A percentile compares a stretch with the other conserved stretches of the same genome.
Conservation (phyloP, 345 rosid genomes). For the Acer yangbiense region DNA sequence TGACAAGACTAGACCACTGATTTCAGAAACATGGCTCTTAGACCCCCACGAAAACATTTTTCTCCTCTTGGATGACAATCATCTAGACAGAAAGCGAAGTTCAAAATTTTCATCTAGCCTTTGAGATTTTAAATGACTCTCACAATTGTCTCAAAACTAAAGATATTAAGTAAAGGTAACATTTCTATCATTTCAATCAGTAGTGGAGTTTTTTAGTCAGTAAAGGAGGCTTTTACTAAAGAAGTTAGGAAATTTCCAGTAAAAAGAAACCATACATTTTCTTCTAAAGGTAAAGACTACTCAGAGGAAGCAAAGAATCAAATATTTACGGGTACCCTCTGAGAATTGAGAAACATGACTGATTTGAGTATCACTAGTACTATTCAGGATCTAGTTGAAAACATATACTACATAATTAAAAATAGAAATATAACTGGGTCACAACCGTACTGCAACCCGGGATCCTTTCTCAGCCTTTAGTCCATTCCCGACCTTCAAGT, state of each 20-base stretch:
- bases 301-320: background rate
- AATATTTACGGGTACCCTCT: background rate
- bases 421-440: conserved; percentile 45
- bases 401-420: conserved; percentile 1
- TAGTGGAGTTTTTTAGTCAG: no score
- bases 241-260: no score
- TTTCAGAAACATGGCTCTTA: background rate
- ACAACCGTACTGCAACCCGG: conserved; percentile 98
- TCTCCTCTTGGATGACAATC: no score
- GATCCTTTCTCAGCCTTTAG: conserved; percentile 83
- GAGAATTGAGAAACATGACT: background rate
- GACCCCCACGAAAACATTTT: background rate
- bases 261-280: no score
- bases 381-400: background rate
- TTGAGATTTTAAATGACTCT: no score
- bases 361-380: background rate
- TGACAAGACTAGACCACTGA: background rate
- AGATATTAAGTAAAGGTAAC: no score
- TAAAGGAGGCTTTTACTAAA: no score
- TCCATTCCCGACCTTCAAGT: conserved; percentile 85
- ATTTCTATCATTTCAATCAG: no score
- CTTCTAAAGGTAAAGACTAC: no score
- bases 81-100: no score
- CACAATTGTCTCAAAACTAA: no score
- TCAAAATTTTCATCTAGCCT: no score